Percentiles rank a stretch among this genome's conserved stretches.
Evolutionary conservation across 1,139 yeast genomes (phyloP).

Genomic region (Geotrichum siamense): DNA sequence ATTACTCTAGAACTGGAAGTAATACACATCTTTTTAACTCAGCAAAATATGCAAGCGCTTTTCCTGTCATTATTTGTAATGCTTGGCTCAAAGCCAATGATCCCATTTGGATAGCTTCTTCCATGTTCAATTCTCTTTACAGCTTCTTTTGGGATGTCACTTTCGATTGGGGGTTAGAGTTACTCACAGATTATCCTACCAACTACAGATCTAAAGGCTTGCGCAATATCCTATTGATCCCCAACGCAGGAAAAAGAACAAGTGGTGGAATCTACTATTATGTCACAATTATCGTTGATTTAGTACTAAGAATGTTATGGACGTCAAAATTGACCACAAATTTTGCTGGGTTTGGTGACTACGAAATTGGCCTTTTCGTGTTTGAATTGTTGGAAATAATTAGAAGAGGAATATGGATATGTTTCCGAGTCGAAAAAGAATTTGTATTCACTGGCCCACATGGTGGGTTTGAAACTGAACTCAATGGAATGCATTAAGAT

Average conservation of each 20-base stretch:
- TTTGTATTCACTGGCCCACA: conserved; percentile 23
- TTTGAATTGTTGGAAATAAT: conserved; percentile 67
- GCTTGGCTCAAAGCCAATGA: conserved; percentile 15
- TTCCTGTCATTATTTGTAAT: conserved; percentile 48
- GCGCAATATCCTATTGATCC: conserved; percentile 11
- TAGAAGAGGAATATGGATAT: conserved; percentile 86
- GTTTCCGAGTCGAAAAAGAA: conserved; percentile 77
- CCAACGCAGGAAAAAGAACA: background rate
- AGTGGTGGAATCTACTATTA: conserved; percentile 37
- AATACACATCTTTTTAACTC: conserved; percentile 59
- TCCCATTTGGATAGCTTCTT: conserved; percentile 46
- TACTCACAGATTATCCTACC: conserved; percentile 25
- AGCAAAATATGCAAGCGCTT: conserved; percentile 61
- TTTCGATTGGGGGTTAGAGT: conserved; percentile 80
- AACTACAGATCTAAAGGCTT: conserved; percentile 19
- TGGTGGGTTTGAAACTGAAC: background rate
- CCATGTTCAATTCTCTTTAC: conserved; percentile 62
- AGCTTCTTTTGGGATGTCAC: conserved; percentile 83
- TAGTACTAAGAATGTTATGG: conserved; percentile 69
- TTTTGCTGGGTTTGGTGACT: conserved; percentile 34
- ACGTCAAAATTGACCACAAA: conserved; percentile 42
- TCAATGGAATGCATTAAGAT: no score
- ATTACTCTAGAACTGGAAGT: conserved; percentile 47
- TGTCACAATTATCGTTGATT: conserved; percentile 51
- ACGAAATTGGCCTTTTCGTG: conserved; percentile 53